These are phyloP conservation scores for Phytophthora tubulina DNA, from an alignment of 352 stramenopile genomes.

Conservation along the genomic window DNA sequence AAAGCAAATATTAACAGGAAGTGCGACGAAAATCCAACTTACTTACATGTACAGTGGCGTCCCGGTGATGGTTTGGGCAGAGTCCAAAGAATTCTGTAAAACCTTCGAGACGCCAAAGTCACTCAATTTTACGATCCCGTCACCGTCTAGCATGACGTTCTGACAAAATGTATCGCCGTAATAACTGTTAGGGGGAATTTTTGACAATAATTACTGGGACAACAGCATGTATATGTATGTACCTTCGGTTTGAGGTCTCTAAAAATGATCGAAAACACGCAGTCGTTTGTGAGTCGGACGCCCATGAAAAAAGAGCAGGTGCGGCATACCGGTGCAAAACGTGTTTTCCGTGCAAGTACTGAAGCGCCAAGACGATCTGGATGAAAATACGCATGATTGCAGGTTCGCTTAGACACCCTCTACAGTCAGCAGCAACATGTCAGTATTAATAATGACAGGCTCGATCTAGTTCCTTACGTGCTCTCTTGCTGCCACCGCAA, in stretches of 20 bases:
- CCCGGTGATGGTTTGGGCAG: conserved; percentile 66
- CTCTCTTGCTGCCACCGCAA: conserved; percentile 39
- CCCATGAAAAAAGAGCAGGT: not conserved
- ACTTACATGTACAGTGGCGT: conserved; percentile 82
- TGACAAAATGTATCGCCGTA: conserved; percentile 11
- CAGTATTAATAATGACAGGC: not conserved
- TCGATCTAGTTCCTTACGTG: conserved; percentile 17
- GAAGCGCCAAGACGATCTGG: conserved; percentile 64
- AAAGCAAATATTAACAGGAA: conserved; percentile 1
- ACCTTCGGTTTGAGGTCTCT: conserved; percentile 74
- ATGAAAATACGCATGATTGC: conserved; percentile 80
- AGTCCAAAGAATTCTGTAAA: conserved; percentile 56
- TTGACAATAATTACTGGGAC: too few relatives aligned
- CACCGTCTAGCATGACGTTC: conserved; percentile 66
- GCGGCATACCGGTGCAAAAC: conserved; percentile 70
- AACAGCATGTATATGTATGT: not conserved
- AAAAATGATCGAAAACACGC: conserved; percentile 1
- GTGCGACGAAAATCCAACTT: conserved; percentile 8
- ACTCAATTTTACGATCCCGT: conserved; percentile 75
- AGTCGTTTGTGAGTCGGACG: not conserved
- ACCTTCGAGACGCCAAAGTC: conserved; percentile 72
- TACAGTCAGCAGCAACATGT: conserved; percentile 13
- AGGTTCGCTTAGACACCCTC: conserved; percentile 42
- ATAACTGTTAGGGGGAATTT: too few relatives aligned
- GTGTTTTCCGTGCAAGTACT: conserved; percentile 65